Conservation (phyloP, 2,329 filamentous ascomycete species). For the Alternaria infectoria region DNA sequence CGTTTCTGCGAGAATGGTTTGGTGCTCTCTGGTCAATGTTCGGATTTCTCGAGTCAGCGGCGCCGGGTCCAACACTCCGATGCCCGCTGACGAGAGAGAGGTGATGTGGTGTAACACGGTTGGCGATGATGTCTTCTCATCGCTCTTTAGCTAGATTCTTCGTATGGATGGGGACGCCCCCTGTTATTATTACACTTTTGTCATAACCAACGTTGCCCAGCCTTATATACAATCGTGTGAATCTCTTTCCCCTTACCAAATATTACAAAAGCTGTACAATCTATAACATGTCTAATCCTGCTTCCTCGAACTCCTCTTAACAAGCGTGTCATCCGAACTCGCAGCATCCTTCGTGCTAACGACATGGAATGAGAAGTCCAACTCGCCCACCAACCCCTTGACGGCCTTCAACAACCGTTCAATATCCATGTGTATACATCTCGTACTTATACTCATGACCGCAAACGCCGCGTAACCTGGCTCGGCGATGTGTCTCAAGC, state of each 20-base stretch:
- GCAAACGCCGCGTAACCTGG: conserved; percentile 78
- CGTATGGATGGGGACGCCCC: not conserved
- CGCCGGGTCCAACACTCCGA: conserved; percentile 16
- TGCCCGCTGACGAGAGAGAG: not conserved
- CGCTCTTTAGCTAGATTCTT: not conserved
- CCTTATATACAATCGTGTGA: not conserved
- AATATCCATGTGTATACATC: conserved; percentile 73
- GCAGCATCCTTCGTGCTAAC: conserved; percentile 42
- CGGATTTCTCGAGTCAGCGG: not conserved
- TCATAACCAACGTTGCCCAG: not conserved
- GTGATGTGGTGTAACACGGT: not conserved
- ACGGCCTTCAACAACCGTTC: conserved; percentile 66
- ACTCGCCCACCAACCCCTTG: conserved; percentile 72
- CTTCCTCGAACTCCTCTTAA: conserved; percentile 4
- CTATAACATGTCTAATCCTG: not conserved
- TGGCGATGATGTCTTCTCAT: not conserved
- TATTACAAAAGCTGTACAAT: not conserved
- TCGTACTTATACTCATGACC: conserved; percentile 73
- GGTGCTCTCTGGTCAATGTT: not conserved
- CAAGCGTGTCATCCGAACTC: conserved; percentile 21
- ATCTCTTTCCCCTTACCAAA: not conserved
- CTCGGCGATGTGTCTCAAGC: conserved; percentile 69
- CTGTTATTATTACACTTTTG: not conserved
- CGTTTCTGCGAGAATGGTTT: not conserved
- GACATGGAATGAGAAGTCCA: conserved; percentile 74